These are phyloP conservation scores for Heliosperma pusillum DNA, from an alignment of 148 eudicot species.

Conservation along the genomic window DNA sequence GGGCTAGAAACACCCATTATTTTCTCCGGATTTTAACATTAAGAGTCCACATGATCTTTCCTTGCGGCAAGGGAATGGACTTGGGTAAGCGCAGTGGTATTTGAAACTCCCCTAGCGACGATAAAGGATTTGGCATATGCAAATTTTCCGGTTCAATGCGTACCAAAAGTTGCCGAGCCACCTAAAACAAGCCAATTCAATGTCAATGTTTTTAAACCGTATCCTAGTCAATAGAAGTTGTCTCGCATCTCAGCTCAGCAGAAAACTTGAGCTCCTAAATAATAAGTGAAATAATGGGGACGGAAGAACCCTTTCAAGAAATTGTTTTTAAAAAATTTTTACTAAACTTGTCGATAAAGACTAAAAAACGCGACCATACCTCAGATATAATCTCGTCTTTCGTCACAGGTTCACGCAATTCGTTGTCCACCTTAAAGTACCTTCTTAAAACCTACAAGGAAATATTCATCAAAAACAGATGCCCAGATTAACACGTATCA, in stretches of 20 bases:
- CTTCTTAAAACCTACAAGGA: slow-evolving; percentile 57
- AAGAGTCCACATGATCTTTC: slow-evolving; percentile 64
- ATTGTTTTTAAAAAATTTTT: too few relatives aligned
- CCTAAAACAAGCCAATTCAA: slow-evolving; percentile 33
- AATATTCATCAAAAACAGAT: not conserved
- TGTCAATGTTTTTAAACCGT: too few relatives aligned
- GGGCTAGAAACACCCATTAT: slow-evolving; percentile 15
- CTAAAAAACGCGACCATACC: slow-evolving; percentile 34
- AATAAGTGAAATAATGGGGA: too few relatives aligned
- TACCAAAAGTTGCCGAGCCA: slow-evolving; percentile 74
- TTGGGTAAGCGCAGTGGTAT: slow-evolving; percentile 76
- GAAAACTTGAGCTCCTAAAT: too few relatives aligned
- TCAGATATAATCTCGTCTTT: slow-evolving; percentile 81
- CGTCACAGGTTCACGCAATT: slow-evolving; percentile 78
- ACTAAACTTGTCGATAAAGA: not conserved
- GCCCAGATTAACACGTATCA: not conserved
- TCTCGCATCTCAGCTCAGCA: too few relatives aligned
- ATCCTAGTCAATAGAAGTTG: too few relatives aligned
- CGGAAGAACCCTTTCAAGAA: too few relatives aligned
- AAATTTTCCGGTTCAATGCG: slow-evolving; percentile 59
- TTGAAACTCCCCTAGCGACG: slow-evolving; percentile 64
- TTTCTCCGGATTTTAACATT: slow-evolving; percentile 10
- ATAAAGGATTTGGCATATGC: slow-evolving; percentile 62
- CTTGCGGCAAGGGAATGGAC: slow-evolving; percentile 76
- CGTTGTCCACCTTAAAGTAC: slow-evolving; percentile 60